Percentiles rank a stretch among this genome's conserved stretches.
These are phyloP conservation scores for Fraxinus albicans DNA, from an alignment of 305 asterid species.

Conservation along the genomic window DNA sequence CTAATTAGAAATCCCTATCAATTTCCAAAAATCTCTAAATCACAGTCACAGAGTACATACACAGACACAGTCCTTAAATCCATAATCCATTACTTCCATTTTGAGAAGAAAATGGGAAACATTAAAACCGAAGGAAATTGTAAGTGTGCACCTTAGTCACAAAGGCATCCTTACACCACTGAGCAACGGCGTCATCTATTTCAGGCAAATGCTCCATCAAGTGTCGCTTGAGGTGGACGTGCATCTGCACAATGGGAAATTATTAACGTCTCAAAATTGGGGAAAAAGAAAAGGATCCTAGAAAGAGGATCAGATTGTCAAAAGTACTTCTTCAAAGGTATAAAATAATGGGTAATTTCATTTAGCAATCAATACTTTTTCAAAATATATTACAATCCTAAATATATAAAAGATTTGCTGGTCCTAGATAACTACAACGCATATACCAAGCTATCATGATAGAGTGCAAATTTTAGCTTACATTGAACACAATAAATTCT, in stretches of 20 bases:
- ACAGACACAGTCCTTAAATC: too few relatives aligned
- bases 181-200: constrained; percentile 80
- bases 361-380: background rate
- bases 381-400: background rate
- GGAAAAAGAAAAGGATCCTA: background rate
- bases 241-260: constrained; percentile 55
- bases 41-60: too few relatives aligned
- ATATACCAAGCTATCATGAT: background rate
- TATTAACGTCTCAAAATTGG: background rate
- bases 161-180: constrained; percentile 88
- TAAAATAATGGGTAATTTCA: background rate
- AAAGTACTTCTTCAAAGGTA: background rate
- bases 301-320: background rate
- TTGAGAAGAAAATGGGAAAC: too few relatives aligned
- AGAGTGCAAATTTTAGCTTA: background rate
- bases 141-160: constrained; percentile 59
- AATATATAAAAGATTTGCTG: background rate
- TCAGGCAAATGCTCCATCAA: constrained; percentile 88
- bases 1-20: too few relatives aligned
- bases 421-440: background rate
- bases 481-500: background rate
- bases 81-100: too few relatives aligned
- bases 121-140: background rate
- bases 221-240: constrained; percentile 88
- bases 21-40: too few relatives aligned